Evolutionary conservation across 805 yeast species (phyloP).

Genomic region (Saccharomycopsis oosterbeekiorum): DNA sequence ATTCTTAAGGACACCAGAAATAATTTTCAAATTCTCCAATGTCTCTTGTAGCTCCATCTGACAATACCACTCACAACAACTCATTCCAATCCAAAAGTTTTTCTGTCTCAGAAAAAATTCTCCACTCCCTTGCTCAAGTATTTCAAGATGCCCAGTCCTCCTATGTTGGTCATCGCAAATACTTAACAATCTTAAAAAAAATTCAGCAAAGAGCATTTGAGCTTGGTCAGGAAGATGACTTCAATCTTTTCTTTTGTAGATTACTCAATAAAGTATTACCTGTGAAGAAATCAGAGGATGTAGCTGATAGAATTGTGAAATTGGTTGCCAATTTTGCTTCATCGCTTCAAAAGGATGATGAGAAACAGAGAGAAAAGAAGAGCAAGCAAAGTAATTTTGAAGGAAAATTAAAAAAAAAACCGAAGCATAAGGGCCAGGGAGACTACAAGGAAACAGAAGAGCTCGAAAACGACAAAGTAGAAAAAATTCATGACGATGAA

Average conservation of each 20-base stretch:
- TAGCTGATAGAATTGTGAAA: slow-evolving; percentile 70
- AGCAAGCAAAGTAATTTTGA: neutral
- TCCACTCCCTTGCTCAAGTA: slow-evolving; percentile 46
- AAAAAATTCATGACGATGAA: slow-evolving; percentile 23
- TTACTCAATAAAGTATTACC: slow-evolving; percentile 57
- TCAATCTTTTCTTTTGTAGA: slow-evolving; percentile 49
- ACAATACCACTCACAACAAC: neutral
- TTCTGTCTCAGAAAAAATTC: slow-evolving; percentile 28
- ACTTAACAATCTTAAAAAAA: slow-evolving; percentile 51
- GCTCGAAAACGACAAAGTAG: neutral
- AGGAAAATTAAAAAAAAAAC: slow-evolving; percentile 18
- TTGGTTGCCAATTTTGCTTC: slow-evolving; percentile 49
- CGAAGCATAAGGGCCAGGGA: slow-evolving; percentile 23
- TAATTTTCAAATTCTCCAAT: neutral
- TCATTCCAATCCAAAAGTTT: neutral
- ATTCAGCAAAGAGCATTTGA: slow-evolving; percentile 47
- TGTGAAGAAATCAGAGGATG: slow-evolving; percentile 55
- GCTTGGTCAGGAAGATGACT: slow-evolving; percentile 45
- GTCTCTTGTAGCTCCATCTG: neutral
- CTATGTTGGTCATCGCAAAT: slow-evolving; percentile 68
- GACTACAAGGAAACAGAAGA: too few relatives aligned
- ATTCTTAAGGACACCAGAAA: too few relatives aligned
- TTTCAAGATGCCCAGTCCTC: slow-evolving; percentile 75
- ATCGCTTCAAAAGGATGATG: slow-evolving; percentile 27
- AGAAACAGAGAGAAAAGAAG: slow-evolving; percentile 19